Evolutionary conservation across 1,139 yeast species (phyloP).

Genomic region (Geotrichum restrictum): DNA sequence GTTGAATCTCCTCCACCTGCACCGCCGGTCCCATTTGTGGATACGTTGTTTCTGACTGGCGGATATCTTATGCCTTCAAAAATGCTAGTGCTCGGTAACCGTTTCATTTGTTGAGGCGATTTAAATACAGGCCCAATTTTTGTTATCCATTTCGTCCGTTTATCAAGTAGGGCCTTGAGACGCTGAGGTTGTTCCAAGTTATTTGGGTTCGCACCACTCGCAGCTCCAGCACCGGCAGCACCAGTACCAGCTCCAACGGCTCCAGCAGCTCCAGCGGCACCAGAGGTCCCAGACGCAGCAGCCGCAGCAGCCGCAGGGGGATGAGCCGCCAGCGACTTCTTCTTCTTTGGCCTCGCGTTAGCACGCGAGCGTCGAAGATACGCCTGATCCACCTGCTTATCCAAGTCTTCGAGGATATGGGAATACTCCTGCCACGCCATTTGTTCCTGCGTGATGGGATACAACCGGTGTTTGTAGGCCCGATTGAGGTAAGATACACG

Average conservation of each 20-base stretch:
- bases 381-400: constrained; percentile 94
- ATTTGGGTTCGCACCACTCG: constrained; percentile 45
- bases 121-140: constrained; percentile 82
- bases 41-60: constrained; percentile 5
- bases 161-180: constrained; percentile 72
- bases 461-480: constrained; percentile 58
- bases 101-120: constrained; percentile 61
- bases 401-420: constrained; percentile 85
- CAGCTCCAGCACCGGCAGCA: constrained; percentile 19
- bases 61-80: constrained; percentile 15
- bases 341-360: constrained; percentile 76
- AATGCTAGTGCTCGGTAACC: constrained; percentile 54
- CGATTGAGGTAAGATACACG: constrained; percentile 61
- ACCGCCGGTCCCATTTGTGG: neutral
- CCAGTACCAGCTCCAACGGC: neutral
- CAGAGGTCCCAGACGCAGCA: constrained; percentile 7
- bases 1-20: constrained; percentile 2
- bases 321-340: constrained; percentile 28
- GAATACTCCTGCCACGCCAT: constrained; percentile 93
- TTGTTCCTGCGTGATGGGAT: constrained; percentile 81
- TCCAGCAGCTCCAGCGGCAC: constrained; percentile 16
- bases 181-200: constrained; percentile 53
- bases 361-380: constrained; percentile 78
- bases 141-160: constrained; percentile 81
- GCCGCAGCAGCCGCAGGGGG: constrained; percentile 20